These are phyloP conservation scores for Pulveroboletus sp. DNA, from an alignment of 768 basidiomycete genomes.

Conservation along the genomic window DNA sequence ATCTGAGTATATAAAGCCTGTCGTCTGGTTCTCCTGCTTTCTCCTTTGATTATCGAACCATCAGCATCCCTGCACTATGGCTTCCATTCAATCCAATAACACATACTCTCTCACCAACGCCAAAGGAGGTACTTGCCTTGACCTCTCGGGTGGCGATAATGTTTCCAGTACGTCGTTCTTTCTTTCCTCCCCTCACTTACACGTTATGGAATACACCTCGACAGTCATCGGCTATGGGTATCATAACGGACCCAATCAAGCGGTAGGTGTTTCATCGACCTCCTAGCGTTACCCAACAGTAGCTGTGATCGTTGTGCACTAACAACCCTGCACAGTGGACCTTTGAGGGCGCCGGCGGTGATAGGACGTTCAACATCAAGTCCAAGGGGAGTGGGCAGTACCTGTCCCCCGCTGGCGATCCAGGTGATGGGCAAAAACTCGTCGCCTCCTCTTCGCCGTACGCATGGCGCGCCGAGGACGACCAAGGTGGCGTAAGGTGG, in stretches of 20 bases:
- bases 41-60: no score
- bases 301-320: not conserved
- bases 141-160: slow-evolving; percentile 53
- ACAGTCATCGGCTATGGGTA: slow-evolving; percentile 48
- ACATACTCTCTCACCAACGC: slow-evolving; percentile 49
- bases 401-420: slow-evolving; percentile 34
- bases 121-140: slow-evolving; percentile 49
- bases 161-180: slow-evolving; percentile 43
- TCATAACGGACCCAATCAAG: slow-evolving; percentile 46
- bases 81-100: slow-evolving; percentile 31
- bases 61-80: no score
- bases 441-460: slow-evolving; percentile 35
- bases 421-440: slow-evolving; percentile 38
- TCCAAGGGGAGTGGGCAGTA: slow-evolving; percentile 39
- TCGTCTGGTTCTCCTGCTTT: no score
- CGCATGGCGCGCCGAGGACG: slow-evolving; percentile 52
- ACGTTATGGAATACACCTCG: not conserved
- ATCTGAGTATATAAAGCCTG: no score
- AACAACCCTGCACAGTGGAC: slow-evolving; percentile 40
- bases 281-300: not conserved
- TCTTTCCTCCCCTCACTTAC: not conserved
- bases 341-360: slow-evolving; percentile 26
- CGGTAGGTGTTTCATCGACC: slow-evolving; percentile 38
- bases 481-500: slow-evolving; percentile 39
- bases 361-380: slow-evolving; percentile 39